Base-by-base conservation (phyloP, 495 filamentous ascomycete genomes). In the Tuber borchii region DNA sequence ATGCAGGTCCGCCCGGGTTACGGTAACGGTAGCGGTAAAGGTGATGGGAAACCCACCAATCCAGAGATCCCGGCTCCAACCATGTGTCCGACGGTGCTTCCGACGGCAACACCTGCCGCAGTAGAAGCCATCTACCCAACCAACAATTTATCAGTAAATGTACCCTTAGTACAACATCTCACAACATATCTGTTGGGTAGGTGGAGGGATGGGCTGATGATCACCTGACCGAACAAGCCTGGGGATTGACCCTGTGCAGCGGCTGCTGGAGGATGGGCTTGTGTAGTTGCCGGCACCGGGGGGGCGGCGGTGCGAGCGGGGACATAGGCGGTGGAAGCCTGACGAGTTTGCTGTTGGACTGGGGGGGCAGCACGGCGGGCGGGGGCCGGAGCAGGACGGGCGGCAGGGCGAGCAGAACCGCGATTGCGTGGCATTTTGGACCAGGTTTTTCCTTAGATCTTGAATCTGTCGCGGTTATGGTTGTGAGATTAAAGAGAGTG, bases 21-120 rank as follows among this genome's bases (percentile, higher is more conserved):
- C n/a, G 2, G 46, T 31, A 42, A 43, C 40, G 61, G 46, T 31
- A 42, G 34, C 40, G 61, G 70, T 71, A 70, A 72, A 70, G 39
- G 17, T 42, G 45, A 44, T 19, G 46, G 45, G n/a, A 26, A 65
- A 79, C 71, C 19, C 74, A 82, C 79, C 69, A 83, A 69, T 71
- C 81, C 82, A 42, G 81, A 78, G 69, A 83, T 80, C 39, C 81
- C 81, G 73, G 81, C 92, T 82, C 93, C 93, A 85, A 98, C 89
- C 77, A 93, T 94, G 86, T 98, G 94, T 83, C 95, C 95, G 86
- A 99, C 93, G 37, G 93, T 92, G 72, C 93, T 95, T 76, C 95
- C 95, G 74, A 98, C 90, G 75, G 95, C 95, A 76, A 97, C 95
- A 89, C 95, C 95, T 90, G 92, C 92, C 80, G 92, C 93, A 71